Percentiles rank a stretch among this genome's conserved stretches.
phyloP scores from a whole-genome alignment of 768 basidiomycete species.

The Hericium rajendrae region DNA sequence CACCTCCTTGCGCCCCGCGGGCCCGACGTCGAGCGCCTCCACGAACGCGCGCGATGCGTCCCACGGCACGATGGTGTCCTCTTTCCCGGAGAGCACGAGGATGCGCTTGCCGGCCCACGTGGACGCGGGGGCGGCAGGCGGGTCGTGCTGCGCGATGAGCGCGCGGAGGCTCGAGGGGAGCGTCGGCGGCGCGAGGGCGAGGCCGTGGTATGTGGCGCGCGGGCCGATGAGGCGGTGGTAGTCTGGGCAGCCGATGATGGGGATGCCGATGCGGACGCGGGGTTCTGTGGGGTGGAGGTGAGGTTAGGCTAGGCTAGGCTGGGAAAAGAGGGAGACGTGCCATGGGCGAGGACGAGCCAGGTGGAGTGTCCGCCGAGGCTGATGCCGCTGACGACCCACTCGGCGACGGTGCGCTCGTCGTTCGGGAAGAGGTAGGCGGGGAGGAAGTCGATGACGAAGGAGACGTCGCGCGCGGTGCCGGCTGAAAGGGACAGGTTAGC shows the following conservation, averaged over 20 bases:
- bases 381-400: conserved; percentile 68
- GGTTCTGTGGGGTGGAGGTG: conserved; percentile 26
- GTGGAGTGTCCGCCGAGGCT: conserved; percentile 81
- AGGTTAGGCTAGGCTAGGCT: not conserved
- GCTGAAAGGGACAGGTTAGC: conserved; percentile 19
- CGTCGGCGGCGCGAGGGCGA: conserved; percentile 40
- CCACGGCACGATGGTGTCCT: conserved; percentile 29
- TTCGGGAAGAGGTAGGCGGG: conserved; percentile 64
- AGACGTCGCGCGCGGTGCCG: conserved; percentile 69
- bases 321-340: conserved; percentile 30
- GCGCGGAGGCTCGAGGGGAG: conserved; percentile 45
- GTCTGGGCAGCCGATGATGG: conserved; percentile 60
- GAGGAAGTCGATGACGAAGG: conserved; percentile 74
- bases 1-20: conserved; percentile 22
- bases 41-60: conserved; percentile 20
- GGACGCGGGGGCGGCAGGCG: conserved; percentile 33
- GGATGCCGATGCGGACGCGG: conserved; percentile 32
- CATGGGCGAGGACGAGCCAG: conserved; percentile 57
- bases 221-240: conserved; percentile 44
- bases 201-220: conserved; percentile 38
- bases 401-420: conserved; percentile 46
- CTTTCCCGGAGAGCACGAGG: conserved; percentile 54
- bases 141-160: conserved; percentile 38
- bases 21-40: conserved; percentile 19
- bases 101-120: conserved; percentile 44